Evolutionary conservation across 139 green algal genomes (phyloP), one percentile per base, ranked within the genome.

Genomic region (Picochlorum sp.): DNA sequence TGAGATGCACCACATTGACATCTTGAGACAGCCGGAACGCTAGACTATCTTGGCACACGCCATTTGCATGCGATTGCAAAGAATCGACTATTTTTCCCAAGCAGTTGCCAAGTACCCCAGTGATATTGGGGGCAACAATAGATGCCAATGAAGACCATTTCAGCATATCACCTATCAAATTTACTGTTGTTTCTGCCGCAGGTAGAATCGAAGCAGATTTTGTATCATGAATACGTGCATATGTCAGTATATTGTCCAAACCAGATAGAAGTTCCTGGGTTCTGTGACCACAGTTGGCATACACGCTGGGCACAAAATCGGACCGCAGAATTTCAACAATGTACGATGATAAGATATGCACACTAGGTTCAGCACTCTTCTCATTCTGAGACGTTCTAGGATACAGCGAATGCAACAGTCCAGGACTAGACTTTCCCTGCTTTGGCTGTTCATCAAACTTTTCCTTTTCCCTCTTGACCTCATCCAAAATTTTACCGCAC

Each of bases 251-350:
- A 41, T 41, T 41, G 8, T 41, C 34, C 34, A 41, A 41, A 41
- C 34, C 34, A 41, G 34, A 41, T 4, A 41, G 8, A 41, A 41
- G 34, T 3, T 72, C 67, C 1, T 74, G 81, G 44, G 70, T 79
- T 34, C 77, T 73, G 0, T 61, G 70, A 54, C 75, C 63, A 21
- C 72, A 70, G 66, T 82, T 74, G 24, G 88, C 69, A 63, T 82
- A 86, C 4, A 85, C 79, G 13, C 77, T 69, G 2, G 84, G 84
- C 67, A 90, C 66, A 54, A 90, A 90, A 21, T 72, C 69, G 24
- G 85, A 67, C 44, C 68, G 55, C 57, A 61, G 54, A 4, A 38
- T 34, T 16, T 38, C 49, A 47, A 60, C 69, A 34, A 55, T 61
- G 24, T 62, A 62, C 5, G 14, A 30, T 49, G 15, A 11, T 4